Evolutionary conservation across 345 rosid species (phyloP).

Genomic region (Cardiospermum halicacabum): DNA sequence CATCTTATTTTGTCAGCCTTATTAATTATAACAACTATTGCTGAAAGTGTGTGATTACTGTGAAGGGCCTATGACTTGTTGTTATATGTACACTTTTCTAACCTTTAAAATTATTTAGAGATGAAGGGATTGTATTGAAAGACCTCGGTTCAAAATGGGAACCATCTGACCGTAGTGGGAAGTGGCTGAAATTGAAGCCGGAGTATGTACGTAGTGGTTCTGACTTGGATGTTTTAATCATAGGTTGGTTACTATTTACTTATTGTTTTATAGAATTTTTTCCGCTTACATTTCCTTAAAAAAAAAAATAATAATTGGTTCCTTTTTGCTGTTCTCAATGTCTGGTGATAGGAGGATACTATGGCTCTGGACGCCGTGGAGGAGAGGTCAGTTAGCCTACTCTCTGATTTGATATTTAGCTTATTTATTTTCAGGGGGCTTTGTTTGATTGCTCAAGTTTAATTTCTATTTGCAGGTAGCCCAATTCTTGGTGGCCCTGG

Average conservation of each 20-base stretch:
- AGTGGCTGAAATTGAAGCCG: constrained; percentile 97
- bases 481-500: constrained; percentile 87
- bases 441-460: background rate
- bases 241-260: constrained; percentile 52
- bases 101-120: constrained; percentile 34
- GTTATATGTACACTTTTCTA: constrained; percentile 5
- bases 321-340: background rate
- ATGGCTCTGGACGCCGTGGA: constrained; percentile 97
- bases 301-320: constrained; percentile 13
- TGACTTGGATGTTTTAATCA: constrained; percentile 91
- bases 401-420: constrained; percentile 3
- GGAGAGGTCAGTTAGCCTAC: constrained; percentile 54
- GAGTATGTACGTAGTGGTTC: constrained; percentile 78
- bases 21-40: background rate
- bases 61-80: background rate
- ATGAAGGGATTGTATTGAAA: constrained; percentile 86
- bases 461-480: constrained; percentile 52
- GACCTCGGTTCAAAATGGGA: constrained; percentile 97
- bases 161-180: constrained; percentile 95
- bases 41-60: background rate
- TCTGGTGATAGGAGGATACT: constrained; percentile 71
- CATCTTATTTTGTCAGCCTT: background rate
- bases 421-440: background rate
- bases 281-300: constrained; percentile 2
- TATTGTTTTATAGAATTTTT: no score